Base-by-base conservation (phyloP, 1,284 basidiomycete genomes). In the Naganishia albida region DNA sequence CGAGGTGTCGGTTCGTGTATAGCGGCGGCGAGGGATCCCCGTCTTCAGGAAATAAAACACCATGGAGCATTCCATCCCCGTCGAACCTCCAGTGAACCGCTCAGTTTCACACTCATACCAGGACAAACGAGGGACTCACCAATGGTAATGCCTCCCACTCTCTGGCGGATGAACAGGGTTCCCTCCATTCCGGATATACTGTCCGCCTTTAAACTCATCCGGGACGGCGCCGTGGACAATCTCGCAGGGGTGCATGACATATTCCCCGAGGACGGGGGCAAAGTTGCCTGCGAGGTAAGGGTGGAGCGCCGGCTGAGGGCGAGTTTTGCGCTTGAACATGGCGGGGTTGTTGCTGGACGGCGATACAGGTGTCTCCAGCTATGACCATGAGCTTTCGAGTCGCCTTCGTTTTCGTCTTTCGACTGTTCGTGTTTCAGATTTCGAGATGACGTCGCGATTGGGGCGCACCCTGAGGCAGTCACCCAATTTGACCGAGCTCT, bases 111-210 rank as follows among this genome's bases (percentile, higher is more conserved):
- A 39, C 23, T 12, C 52, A 13, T 15, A 16, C n/a, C 38, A 3
- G 6, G 3, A 18, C 15, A 20, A 10, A 10, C 16, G 15, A n/a
- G 30, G 15, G 13, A 63, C 71, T 62, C 25, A 73, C 74, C 75
- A 76, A 54, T 76, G 75, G 64, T 76, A 76, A 63, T 75, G 74
- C 52, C 75, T 57, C 1, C 75, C 74, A 49, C 74, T 74, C 68
- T 64, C 73, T 64, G 71, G 77, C 59, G 73, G 78, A 72, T 78
- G 76, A 68, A 74, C 72, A 0, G 81, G 81, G 64, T 82, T 82
- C n/a, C 80, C 80, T 13, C 81, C 82, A 66, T 83, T 83, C 49
- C 82, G 71, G 34, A 82, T 76, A 67, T 83, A 83, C 72, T 77
- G 76, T 16, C 77, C 76, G 10, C 76, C 76, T 7, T 69, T 52